A percentile compares a stretch with the other conserved stretches of the same genome.
phyloP scores from a whole-genome alignment of 208 protist species.

The Tritrichomonas musculus region DNA sequence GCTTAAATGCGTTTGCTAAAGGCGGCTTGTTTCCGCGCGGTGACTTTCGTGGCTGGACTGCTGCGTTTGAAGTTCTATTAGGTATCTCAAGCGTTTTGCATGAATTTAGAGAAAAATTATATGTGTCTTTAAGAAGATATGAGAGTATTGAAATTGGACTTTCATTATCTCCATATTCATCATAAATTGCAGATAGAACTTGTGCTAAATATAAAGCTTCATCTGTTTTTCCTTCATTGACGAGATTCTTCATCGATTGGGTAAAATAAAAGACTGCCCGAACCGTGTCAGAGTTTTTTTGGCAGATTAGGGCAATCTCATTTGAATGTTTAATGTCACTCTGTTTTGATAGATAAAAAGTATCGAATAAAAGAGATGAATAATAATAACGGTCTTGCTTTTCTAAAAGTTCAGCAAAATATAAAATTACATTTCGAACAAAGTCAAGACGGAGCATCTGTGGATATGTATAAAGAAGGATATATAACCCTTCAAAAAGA shows the following conservation, averaged over 20 bases:
- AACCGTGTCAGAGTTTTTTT: not conserved
- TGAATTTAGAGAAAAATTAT: not conserved
- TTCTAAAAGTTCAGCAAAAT: not conserved
- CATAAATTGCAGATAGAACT: not conserved
- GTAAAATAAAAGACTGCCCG: not conserved
- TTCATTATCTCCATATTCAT: not conserved
- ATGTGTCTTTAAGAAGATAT: not conserved
- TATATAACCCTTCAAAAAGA: not conserved
- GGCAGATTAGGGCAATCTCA: not conserved
- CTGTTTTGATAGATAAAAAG: not conserved
- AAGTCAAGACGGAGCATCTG: not conserved
- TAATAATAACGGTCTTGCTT: not conserved
- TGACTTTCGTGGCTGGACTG: not conserved
- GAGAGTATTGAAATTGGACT: not conserved
- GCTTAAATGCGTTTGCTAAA: not conserved
- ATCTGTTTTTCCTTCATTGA: not conserved
- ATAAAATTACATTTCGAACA: not conserved
- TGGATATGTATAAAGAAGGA: not conserved
- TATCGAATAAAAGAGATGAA: not conserved
- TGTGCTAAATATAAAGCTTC: not conserved
- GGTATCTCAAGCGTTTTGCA: not conserved
- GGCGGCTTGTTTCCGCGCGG: not conserved
- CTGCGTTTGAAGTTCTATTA: not conserved
- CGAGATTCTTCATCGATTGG: not conserved
- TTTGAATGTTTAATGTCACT: not conserved